A percentile compares a stretch with the other conserved stretches of the same genome.
These are phyloP conservation scores for Ceriops zippeliana DNA, from an alignment of 345 rosid genomes.

Conservation along the genomic window DNA sequence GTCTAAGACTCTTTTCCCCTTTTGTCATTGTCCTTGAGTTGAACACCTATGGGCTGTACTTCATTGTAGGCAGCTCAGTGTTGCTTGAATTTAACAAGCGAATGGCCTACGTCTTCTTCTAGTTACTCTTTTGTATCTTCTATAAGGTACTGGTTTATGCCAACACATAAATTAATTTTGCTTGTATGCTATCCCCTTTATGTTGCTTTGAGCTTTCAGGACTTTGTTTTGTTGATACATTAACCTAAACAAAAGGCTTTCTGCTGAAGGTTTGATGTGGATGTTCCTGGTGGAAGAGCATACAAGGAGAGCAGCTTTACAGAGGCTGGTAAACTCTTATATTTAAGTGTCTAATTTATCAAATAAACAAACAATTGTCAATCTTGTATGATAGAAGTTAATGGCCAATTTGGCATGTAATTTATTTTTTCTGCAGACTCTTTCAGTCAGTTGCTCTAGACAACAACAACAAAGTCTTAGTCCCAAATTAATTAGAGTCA, in stretches of 20 bases:
- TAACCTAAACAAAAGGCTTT: slow-evolving; percentile 3
- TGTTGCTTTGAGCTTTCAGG: slow-evolving; percentile 2
- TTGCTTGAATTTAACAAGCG: not conserved
- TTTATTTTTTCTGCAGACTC: no score
- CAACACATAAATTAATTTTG: not conserved
- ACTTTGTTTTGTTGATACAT: not conserved
- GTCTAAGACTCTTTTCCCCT: not conserved
- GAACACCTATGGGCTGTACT: not conserved
- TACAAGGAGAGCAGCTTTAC: slow-evolving; percentile 86
- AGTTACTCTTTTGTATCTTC: no score
- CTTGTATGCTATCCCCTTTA: not conserved
- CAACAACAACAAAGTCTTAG: no score
- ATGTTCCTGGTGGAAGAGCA: slow-evolving; percentile 81
- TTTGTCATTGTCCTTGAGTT: not conserved
- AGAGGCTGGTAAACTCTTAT: slow-evolving; percentile 59
- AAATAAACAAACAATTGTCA: not conserved
- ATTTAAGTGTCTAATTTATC: not conserved
- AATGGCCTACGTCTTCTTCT: not conserved
- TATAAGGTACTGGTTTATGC: not conserved
- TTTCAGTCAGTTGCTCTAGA: no score
- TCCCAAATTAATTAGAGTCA: no score
- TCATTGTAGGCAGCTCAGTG: not conserved
- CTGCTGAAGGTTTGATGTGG: slow-evolving; percentile 79
- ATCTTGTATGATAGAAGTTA: not conserved
- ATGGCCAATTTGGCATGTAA: no score